Base-by-base conservation (phyloP, 257 asterid genomes). In the Solanum medicagineum region DNA sequence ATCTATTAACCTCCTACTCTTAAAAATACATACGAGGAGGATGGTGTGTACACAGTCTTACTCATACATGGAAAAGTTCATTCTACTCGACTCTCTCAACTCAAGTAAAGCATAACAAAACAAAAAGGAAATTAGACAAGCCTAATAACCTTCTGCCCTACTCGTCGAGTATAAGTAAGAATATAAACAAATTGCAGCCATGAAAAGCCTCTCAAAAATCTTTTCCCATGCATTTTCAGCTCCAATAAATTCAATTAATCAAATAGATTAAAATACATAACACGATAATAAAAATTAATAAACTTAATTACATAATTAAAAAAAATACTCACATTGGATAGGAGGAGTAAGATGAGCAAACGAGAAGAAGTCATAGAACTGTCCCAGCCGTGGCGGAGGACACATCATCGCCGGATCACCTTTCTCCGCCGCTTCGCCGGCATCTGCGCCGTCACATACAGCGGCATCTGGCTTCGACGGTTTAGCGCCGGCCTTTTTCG, bases 301-400 rank as follows among this genome's bases (percentile, higher is more conserved):
- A 66, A 66, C 11, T 26, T 13, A 65, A 6, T 62, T 4, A 59
- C 66, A 32, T 40, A 49, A 63, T 6, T 11, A n/a, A 15, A 9
- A 32, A n/a, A 55, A 51, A 68, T 32, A 32, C 97, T 93, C 85
- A 95, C 98, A 93, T 63, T 95, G 98, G 89, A 95, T 88, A 9
- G 98, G 98, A 45, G 98, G 93, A 82, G 94, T 87, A 88, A 95
- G 95, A 88, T 95, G 95, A 80, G 96, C 88, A 88, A 95, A 91
- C 3, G 98, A 92, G 93, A 95, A 93, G 89, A 95, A 95, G 55
- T 95, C 96, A 89, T 93, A 95, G 87, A 94, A 94, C 88, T 91
- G 96, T 57, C 94, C 96, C 19, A 95, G 93, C 91, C 88, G 90
- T 68, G 94, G 98, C 84, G 98, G 98, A 12, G 98, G 98, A 85